Evolutionary conservation across 2,329 filamentous ascomycete genomes (phyloP), one percentile per base, ranked within the genome.

Genomic region (Aspergillus japonicus): DNA sequence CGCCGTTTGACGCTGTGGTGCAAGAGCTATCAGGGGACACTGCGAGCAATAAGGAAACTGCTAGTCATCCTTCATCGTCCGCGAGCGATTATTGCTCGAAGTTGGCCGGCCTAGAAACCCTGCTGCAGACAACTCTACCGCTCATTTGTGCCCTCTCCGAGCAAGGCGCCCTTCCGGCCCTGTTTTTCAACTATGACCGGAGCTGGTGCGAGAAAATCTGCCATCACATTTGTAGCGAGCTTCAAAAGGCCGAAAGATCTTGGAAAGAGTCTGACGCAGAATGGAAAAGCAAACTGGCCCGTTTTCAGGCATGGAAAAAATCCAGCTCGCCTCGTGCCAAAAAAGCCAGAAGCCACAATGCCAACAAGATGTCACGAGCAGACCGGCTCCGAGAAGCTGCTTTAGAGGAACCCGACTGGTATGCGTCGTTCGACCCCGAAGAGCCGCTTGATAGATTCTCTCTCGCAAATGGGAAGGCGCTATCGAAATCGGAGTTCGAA

Each of bases 121-220:
- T 82, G 11, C 66, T 73, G 31, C 66, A 69, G 23, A 83, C 81
- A 10, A 85, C 83, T 3, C 74, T 89, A 19, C 81, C 85, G 33
- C 39, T 69, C 31, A 59, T 69, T 11, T 67, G 60, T 49, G 64
- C 63, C 1, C 78, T 92, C 0, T 83, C 90, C 52, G 77, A 80
- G 16, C 83, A 86, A 58, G 83, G 85, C 57, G 88, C 87, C 0
- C 79, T 94, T 1, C 90, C 90, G 0, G 89, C 88, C 0, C 86
- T 94, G 12, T 73, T 92, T 1, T 94, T 94, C 79, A 90, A 91
- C 69, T 94, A 90, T 66, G 88, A 92, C 64, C 85, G 89, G 51
- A 72, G 73, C 1, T 73, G 78, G 31, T 93, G 90, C 66, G 89
- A 92, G 71, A 71, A 73, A 10, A 83, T 89, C 14, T 82, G 84